Percentiles rank a stretch among this genome's conserved stretches.
These are phyloP conservation scores for Pontederia paniculata DNA, from an alignment of 176 grass and related monocot genomes.

Conservation along the genomic window DNA sequence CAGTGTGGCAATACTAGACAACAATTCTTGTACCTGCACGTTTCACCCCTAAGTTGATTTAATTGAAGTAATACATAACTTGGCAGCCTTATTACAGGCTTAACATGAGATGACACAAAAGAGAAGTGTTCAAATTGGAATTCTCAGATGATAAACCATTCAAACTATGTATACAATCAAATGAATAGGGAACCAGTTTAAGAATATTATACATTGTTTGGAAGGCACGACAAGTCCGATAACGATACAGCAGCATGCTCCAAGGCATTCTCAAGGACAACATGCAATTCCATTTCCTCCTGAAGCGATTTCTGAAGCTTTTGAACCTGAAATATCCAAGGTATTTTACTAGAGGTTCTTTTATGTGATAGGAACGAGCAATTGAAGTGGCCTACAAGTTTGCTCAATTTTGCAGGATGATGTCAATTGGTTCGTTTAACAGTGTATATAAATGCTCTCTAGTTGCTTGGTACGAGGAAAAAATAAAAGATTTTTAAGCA, in stretches of 20 bases:
- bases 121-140: neutral
- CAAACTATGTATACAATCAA: neutral
- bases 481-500: neutral
- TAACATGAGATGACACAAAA: neutral
- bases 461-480: neutral
- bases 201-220: conserved; percentile 35
- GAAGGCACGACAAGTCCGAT: conserved; percentile 70
- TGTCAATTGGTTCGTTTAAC: neutral
- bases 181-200: neutral
- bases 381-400: neutral
- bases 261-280: conserved; percentile 67
- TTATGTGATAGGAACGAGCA: neutral
- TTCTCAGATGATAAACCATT: too few species aligned
- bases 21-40: conserved; percentile 61
- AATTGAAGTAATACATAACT: neutral
- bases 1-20: conserved; percentile 61
- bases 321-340: conserved; percentile 35
- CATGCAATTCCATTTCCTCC: conserved; percentile 68
- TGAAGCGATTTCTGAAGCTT: conserved; percentile 48
- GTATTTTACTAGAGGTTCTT: neutral
- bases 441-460: neutral
- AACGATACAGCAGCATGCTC: conserved; percentile 61
- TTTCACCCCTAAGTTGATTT: neutral
- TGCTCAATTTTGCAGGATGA: neutral
- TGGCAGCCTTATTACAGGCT: neutral